Conservation (phyloP, 2,329 filamentous ascomycete species). For the Aspergillus eucalypticola region DNA sequence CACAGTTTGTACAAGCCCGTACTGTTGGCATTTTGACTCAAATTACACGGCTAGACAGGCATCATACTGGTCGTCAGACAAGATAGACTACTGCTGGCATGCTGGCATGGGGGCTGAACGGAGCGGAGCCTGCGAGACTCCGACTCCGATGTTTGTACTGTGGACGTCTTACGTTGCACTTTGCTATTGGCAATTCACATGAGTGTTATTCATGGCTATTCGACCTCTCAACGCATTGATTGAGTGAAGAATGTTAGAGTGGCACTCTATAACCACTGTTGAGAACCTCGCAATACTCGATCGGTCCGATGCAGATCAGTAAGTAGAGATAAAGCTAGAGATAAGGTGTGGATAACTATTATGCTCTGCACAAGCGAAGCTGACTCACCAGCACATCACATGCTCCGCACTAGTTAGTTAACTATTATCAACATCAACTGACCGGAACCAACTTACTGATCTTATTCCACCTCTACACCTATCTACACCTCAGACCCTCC, state of each 20-base stretch:
- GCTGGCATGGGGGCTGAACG: neutral
- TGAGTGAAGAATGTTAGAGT: no score
- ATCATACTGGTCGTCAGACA: no score
- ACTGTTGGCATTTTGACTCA: neutral
- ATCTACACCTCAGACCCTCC: neutral
- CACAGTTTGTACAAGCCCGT: conserved; percentile 8
- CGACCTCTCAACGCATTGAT: no score
- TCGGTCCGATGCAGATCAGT: no score
- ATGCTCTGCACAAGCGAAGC: neutral
- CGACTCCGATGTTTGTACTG: neutral
- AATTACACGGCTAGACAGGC: no score
- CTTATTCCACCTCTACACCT: neutral
- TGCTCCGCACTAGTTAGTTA: neutral
- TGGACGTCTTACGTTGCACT: no score
- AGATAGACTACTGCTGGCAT: neutral
- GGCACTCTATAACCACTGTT: no score
- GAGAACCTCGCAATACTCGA: no score
- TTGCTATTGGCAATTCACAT: no score
- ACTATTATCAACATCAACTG: neutral
- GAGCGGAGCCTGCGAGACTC: neutral
- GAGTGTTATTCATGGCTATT: no score
- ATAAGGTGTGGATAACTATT: no score
- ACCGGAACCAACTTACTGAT: neutral
- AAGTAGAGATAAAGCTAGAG: no score
- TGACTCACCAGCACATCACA: neutral